Evolutionary conservation across 2,329 filamentous ascomycete species (phyloP), one percentile per base, ranked within the genome.

Genomic region (Corinectria fuckeliana): DNA sequence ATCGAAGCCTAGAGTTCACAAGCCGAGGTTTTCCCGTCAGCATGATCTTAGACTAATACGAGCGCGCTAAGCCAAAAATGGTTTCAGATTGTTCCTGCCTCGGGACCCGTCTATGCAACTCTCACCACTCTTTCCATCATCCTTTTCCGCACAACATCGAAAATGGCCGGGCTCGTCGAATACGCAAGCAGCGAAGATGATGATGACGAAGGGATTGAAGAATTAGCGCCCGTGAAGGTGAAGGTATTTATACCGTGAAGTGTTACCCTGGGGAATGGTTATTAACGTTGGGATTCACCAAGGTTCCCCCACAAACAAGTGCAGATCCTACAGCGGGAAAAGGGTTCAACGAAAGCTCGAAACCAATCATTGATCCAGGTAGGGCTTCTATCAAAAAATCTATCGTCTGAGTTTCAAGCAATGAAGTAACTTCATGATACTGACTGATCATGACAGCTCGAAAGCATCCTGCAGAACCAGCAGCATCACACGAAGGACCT

Each of bases 111-210:
- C 54, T 47, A 56, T 58, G 32, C 28, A 51, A 48, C 55, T 47
- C 51, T 54, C n/a, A 36, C 36, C 52, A 16, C 32, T 28, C 47
- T 45, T 23, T 56, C 18, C 25, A 30, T 52, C 21, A 56, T 28
- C 50, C 45, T 63, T 21, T 36, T 30, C 30, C 48, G 38, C 32
- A 54, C 50, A 41, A 25, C 45, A 63, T 38, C 11, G 78, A 67
- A 49, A 23, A 71, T 81, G 79, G 76, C 76, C 42, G 80, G 76
- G 1, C 76, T 85, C 11, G 82, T 85, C 7, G 75, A 69, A 30
- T 85, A 85, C 61, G 81, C 76, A 13, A 85, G 82, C 65, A 84
- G 82, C 55, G 81, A 83, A 41, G 82, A 83, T 2, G 82, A 82
- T 5, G 77, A 80, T 3, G 78, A 78, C 2, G 50, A 68, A 9